Percentiles rank a stretch among this genome's conserved stretches.
Evolutionary conservation across 1,284 basidiomycete genomes (phyloP).

Genomic region (Pholiota adiposa): DNA sequence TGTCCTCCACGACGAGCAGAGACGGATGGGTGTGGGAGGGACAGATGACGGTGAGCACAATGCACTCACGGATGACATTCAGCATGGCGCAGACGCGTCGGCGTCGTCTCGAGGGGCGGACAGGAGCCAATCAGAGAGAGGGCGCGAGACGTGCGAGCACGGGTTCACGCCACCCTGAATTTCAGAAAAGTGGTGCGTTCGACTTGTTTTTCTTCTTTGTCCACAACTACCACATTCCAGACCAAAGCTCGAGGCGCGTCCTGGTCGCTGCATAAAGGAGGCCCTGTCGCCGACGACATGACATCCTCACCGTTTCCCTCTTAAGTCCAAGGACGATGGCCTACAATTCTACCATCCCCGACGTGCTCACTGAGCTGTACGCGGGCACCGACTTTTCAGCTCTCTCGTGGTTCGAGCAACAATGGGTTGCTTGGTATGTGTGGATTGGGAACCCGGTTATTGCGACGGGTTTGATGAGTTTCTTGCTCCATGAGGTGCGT

Average conservation of each 20-base stretch:
- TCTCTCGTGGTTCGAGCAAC: conserved; percentile 77
- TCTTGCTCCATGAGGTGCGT: conserved; percentile 90
- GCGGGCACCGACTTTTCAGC: conserved; percentile 64
- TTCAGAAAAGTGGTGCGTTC: conserved; percentile 32
- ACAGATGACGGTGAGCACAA: no score
- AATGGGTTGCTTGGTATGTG: conserved; percentile 87
- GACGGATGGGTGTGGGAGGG: no score
- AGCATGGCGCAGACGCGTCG: no score
- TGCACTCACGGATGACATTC: no score
- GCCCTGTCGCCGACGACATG: no score
- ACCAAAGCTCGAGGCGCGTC: not conserved
- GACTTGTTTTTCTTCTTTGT: not conserved
- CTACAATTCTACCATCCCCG: conserved; percentile 11
- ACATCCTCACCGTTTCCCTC: no score
- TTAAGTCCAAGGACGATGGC: no score
- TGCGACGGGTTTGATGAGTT: conserved; percentile 94
- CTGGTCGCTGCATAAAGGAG: not conserved
- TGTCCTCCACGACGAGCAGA: no score
- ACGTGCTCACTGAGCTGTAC: conserved; percentile 44
- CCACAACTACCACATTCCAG: conserved; percentile 8
- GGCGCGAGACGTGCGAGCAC: no score
- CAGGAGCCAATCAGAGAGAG: no score
- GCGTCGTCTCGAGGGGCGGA: no score
- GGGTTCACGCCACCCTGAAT: no score
- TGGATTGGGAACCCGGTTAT: conserved; percentile 90